These are phyloP conservation scores for Aspergillus intermedius DNA, from an alignment of 2,329 filamentous ascomycete species.

Conservation along the genomic window DNA sequence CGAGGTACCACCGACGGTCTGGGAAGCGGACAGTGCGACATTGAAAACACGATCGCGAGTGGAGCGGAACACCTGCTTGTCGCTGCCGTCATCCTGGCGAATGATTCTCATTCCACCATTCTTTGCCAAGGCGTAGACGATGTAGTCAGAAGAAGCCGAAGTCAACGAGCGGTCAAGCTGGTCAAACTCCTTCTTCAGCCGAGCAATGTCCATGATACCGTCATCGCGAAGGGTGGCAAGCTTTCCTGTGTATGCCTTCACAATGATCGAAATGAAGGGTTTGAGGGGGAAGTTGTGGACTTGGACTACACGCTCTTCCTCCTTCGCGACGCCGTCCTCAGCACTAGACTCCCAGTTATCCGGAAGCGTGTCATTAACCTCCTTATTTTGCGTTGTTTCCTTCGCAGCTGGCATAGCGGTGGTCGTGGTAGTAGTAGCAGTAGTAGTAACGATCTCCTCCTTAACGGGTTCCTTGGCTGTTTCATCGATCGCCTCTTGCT, in stretches of 20 bases:
- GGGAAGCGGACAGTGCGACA: slow-evolving; percentile 70
- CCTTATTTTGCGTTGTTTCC: slow-evolving; percentile 45
- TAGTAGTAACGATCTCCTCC: slow-evolving; percentile 47
- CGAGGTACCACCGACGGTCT: slow-evolving; percentile 45
- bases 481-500: slow-evolving; percentile 47
- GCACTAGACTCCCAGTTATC: slow-evolving; percentile 82
- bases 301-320: slow-evolving; percentile 59
- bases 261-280: slow-evolving; percentile 84
- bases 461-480: slow-evolving; percentile 46
- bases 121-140: slow-evolving; percentile 90
- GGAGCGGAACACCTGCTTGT: slow-evolving; percentile 85
- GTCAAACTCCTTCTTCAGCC: slow-evolving; percentile 95
- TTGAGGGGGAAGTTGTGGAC: slow-evolving; percentile 97
- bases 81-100: slow-evolving; percentile 84
- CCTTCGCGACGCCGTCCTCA: slow-evolving; percentile 62
- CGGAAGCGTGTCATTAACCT: slow-evolving; percentile 54
- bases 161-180: slow-evolving; percentile 92
- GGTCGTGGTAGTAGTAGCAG: slow-evolving; percentile 36
- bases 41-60: slow-evolving; percentile 94
- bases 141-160: slow-evolving; percentile 81
- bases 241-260: slow-evolving; percentile 43
- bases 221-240: slow-evolving; percentile 65
- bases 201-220: slow-evolving; percentile 82
- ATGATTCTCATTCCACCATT: slow-evolving; percentile 90
- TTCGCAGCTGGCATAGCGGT: slow-evolving; percentile 44